Base-by-base conservation (phyloP, 2,329 filamentous ascomycete genomes). In the Truncatella angustata region DNA sequence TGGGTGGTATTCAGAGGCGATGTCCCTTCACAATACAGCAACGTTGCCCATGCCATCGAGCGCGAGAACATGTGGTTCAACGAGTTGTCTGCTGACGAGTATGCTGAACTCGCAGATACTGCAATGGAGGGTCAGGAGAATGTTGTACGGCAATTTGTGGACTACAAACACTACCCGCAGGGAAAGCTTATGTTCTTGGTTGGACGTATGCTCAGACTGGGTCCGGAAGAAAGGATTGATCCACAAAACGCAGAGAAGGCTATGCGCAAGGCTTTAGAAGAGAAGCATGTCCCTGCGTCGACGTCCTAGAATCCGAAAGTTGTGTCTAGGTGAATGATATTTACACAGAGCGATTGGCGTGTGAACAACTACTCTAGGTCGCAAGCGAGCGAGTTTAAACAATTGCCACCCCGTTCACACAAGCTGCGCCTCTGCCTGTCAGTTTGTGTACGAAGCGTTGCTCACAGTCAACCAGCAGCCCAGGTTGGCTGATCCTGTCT, bases 171-270 rank as follows among this genome's bases (percentile, higher is more conserved):
- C 47, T 80, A 77, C 53, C 81, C 80, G 0, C 72, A 79, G 52
- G 81, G 81, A 1, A 84, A 83, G 66, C 72, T 84, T 42, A 83
- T 83, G 80, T 84, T 76, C 58, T 68, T 84, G 2, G 76, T 84
- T 4, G 81, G 81, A 18, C 80, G 77, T 65, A 79, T 85, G 77
- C 77, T 85, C 69, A 70, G 73, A 4, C 60, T 74, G 1, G 81
- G 80, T 0, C 73, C 74, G 3, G 74, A 80, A 40, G 79, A 81
- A 62, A 70, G 77, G 24, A 82, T 83, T 53, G 76, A 82, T 49
- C 80, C 81, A 1, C 66, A 66, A 21, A 75, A 67, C 24, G 81
- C 79, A 0, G 77, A 82, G 65, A 66, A 59, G 12, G 67, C 76
- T 2, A 71, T 84, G 70, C 64, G 64, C 37, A 52, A 51, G 16